Base-by-base conservation (phyloP, 805 yeast genomes). In the Kodamaea restingae region DNA sequence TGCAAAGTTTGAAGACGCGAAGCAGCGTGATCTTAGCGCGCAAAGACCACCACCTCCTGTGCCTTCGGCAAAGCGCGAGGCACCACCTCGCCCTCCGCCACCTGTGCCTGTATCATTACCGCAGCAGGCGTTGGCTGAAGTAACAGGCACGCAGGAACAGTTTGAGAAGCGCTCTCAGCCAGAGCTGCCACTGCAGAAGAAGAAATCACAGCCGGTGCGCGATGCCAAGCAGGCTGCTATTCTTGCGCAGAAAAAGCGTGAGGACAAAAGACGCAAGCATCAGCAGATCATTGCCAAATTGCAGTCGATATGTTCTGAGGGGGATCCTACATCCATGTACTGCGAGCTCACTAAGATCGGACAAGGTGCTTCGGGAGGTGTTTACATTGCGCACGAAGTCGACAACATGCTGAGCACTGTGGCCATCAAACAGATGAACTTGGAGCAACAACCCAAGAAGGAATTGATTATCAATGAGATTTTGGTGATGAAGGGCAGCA, bases 351-450 rank as follows among this genome's bases (percentile, higher is more conserved):
- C 76, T 27, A 90, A 91, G 60, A 83, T 93, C 47, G 99, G 99
- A 1, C 98, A 93, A 65, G 98, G 99, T 55, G 98, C 98, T 0
- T 83, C 95, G 11, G 99, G 98, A 39, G 95, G 95, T 28, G 99
- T 93, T 21, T 93, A 82, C 54, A 87, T 93, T 21, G 97, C 97
- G 0, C 77, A 81, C 50, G 84, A 81, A 48, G 52, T 48, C 4
- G 56, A 63, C 24, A 72, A 73, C 12, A 70, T 72, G 15, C 69
- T 70, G 40, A 65, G 67, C 21, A 71, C 79, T 36, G 97, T 93
- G 27, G 99, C 99, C 7, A 86, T 93, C 51, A 93, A 93, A 59
- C 97, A 93, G 67, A 93, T 93, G 95, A 88, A 88, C 52, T 66
- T 93, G 39, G 95, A 86, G 49, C 84, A 83, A 52, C 99, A 93